Base-by-base conservation (phyloP, 139 green algal genomes). In the Desmodesmus armatus region DNA sequence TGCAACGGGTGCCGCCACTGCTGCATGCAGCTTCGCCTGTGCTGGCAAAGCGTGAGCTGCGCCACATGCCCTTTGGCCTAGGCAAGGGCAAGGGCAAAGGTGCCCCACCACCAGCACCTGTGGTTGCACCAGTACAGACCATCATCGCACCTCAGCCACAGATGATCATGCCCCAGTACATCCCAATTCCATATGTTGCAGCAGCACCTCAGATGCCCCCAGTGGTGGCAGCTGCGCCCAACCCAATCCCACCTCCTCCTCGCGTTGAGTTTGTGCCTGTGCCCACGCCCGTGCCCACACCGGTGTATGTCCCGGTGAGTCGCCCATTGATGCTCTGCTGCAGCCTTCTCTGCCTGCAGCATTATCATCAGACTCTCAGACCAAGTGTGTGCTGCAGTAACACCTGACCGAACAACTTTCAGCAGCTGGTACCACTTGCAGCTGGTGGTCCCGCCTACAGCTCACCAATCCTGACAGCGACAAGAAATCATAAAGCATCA, bases 61-160 rank as follows among this genome's bases (percentile, higher is more conserved):
- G n/a, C n/a, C n/a, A n/a, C n/a, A n/a, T n/a, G n/a, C n/a, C n/a
- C n/a, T n/a, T n/a, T n/a, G n/a, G n/a, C n/a, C n/a, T n/a, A n/a
- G n/a, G n/a, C 60, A 63, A 79, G 53, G 43, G n/a, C 72, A 63
- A 66, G 43, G 47, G 72, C 43, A 37, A 79, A 33, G 63, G 63
- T 43, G 72, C 72, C 39, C 43, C 71, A 43, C 25, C n/a, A 69
- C n/a, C 41, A 13, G 5, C 31, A 29, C 72, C 63, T 41, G 72
- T 43, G 44, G 43, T 79, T 7, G 43, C 72, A 53, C 43, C 72
- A 39, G 63, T 37, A 25, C 63, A 79, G n/a, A n/a, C n/a, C 44
- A n/a, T 79, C n/a, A 53, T 79, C 11, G 63, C 72, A 23, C 53
- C 44, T n/a, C 72, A 79, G 43, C 72, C 72, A 2, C 72, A 79